Evolutionary conservation across 805 yeast species (phyloP), one percentile per base, ranked within the genome.

Genomic region (Monosporozyma aerobia): DNA sequence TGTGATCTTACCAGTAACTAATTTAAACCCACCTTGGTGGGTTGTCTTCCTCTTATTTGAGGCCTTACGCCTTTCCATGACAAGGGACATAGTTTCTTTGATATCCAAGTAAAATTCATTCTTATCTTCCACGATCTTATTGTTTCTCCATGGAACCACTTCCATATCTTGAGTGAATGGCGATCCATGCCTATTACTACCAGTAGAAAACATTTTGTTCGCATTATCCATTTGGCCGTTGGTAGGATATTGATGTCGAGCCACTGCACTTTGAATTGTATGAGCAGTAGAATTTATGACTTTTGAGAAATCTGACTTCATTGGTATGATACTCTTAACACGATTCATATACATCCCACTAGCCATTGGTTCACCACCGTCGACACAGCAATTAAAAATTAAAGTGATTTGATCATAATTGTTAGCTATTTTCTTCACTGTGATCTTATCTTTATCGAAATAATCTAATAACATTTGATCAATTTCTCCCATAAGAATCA

Each of bases 21-120:
- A 48, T 32, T 56, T 49, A 23, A 45, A 14, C 7, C 50, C 29
- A 9, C 35, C 33, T 3, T 29, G 19, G 7, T 27, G 39, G n/a
- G 39, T 6, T 35, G 16, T 11, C 16, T n/a, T 35, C 39, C n/a
- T 35, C 7, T 35, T 35, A 14, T 7, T 35, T 14, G 39, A 35
- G 16, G 16, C 8, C 4, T 30, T 16, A 5, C 19, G 23, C 33
- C 46, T 58, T 40, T 59, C 58, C 11, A 82, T 66, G 0, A 85
- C 74, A 56, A 77, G 77, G 16, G 22, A 27, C 23, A 87, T 66
- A 0, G 76, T 71, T 65, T 92, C 99, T 2, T 76, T 74, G 5
- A 94, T 65, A 68, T 94, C 98, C 8, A 92, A 85, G 64, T 83
- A 89, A 68, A 92, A 75, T 68, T 92, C 98, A 67, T 92, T 89